Percentiles rank a stretch among this genome's conserved stretches.
Evolutionary conservation across 305 asterid species (phyloP).

Genomic region (Plantago lanceolata): DNA sequence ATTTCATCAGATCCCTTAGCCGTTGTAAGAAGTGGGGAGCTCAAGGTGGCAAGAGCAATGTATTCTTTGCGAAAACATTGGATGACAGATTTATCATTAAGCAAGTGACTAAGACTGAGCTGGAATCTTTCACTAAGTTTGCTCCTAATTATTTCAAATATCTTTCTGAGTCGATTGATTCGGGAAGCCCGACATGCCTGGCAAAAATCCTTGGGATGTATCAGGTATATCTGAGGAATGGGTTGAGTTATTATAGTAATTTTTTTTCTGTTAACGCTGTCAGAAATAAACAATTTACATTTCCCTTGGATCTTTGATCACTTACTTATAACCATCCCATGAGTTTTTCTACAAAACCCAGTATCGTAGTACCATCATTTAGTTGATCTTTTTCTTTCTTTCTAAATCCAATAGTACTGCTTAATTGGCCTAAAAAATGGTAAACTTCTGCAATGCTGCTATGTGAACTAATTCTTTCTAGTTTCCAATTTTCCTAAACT

Average conservation of each 20-base stretch:
- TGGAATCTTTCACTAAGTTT: conserved; percentile 89
- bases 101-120: conserved; percentile 97
- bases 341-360: not conserved
- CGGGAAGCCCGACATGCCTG: conserved; percentile 84
- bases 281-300: conserved; percentile 3
- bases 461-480: not conserved
- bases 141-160: conserved; percentile 88
- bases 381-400: too few species aligned
- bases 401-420: not conserved
- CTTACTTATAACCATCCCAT: not conserved
- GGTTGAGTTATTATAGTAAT: not conserved
- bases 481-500: not conserved
- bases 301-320: conserved; percentile 1
- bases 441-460: not conserved
- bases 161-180: conserved; percentile 64
- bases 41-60: conserved; percentile 98
- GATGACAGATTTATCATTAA: conserved; percentile 91
- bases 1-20: conserved; percentile 79
- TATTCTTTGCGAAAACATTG: conserved; percentile 88
- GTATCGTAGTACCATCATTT: not conserved
- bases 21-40: conserved; percentile 99
- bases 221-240: conserved; percentile 55
- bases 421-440: too few species aligned
- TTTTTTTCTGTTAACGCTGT: not conserved
- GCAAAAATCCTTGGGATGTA: conserved; percentile 93